Base-by-base conservation (phyloP, 495 filamentous ascomycete genomes). In the Penicillium lividum region DNA sequence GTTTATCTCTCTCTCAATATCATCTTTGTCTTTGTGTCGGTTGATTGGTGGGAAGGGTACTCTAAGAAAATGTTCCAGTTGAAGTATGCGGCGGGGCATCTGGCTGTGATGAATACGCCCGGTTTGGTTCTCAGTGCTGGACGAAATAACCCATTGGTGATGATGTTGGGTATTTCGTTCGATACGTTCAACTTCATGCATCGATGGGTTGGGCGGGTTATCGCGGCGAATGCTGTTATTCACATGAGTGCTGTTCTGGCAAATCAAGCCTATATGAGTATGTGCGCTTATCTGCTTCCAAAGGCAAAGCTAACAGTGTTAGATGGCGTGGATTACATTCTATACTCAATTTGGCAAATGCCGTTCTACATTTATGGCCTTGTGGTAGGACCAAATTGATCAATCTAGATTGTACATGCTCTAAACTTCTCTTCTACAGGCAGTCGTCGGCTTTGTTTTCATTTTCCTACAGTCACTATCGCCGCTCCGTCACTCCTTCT, bases 401-500 rank as follows among this genome's bases (percentile, higher is more conserved):
- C 13, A 9, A 18, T 11, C 13, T 11, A 36, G 6, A 7, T 16
- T 5, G 15, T 40, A 49, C 7, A 30, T 49, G 11, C 4, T 27
- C 11, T 48, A 6, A 36, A 38, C 29, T 45, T 57, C 56, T 13
- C 8, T 55, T 3, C 18, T 38, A 16, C 9, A 78, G 75, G 69
- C 74, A 11, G 63, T 78, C 1, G 69, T 76, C 29, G 69, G 69
- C 33, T 83, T 85, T 56, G 45, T 79, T 22, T 63, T 77, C 60
- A 79, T 85, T 18, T 62, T 73, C 38, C 34, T 85, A 31, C 75
- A 81, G 61, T 78, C 82, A 13, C 60, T 77, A 50, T 81, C 82
- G 44, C 80, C 82, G 18, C 44, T 81, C 25, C 78, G 83, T 46
- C 83, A 84, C 64, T 76, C 81, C 10, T 84, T 83, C 60, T 85